These are phyloP conservation scores for Heritiera fomes DNA, from an alignment of 345 rosid genomes.

Conservation along the genomic window DNA sequence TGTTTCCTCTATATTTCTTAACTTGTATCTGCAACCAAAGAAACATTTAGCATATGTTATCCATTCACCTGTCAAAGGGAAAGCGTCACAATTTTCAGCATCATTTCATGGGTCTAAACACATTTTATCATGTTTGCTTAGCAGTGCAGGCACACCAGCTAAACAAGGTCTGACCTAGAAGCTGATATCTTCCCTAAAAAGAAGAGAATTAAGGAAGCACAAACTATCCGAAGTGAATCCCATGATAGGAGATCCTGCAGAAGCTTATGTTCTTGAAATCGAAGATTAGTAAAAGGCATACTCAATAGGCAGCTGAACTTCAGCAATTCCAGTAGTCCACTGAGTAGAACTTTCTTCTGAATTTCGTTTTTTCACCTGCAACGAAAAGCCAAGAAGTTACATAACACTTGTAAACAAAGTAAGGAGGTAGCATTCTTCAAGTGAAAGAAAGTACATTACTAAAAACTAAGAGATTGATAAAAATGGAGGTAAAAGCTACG, in stretches of 20 bases:
- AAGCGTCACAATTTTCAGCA: background rate
- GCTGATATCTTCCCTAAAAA: background rate
- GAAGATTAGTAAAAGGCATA: slow-evolving; percentile 29
- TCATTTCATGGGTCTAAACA: background rate
- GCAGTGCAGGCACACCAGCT: background rate
- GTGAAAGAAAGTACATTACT: background rate
- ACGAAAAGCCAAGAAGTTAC: background rate
- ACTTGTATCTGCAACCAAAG: slow-evolving; percentile 63
- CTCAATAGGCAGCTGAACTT: slow-evolving; percentile 96
- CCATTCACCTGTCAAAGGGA: background rate
- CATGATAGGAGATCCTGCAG: background rate
- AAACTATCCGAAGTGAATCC: slow-evolving; percentile 1
- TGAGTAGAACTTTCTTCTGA: slow-evolving; percentile 98
- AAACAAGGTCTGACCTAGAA: slow-evolving; percentile 14
- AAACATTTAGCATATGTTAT: slow-evolving; percentile 14
- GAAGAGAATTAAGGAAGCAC: background rate
- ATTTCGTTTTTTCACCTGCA: slow-evolving; percentile 82
- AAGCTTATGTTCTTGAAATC: slow-evolving; percentile 8
- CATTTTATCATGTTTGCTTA: background rate
- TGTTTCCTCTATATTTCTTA: slow-evolving; percentile 93
- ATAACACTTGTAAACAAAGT: background rate
- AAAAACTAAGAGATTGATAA: background rate
- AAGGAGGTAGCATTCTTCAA: background rate
- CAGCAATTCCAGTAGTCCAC: slow-evolving; percentile 99
- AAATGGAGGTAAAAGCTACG: background rate